Base-by-base conservation (phyloP, 2,329 filamentous ascomycete species). In the Plenodomus lindquistii region DNA sequence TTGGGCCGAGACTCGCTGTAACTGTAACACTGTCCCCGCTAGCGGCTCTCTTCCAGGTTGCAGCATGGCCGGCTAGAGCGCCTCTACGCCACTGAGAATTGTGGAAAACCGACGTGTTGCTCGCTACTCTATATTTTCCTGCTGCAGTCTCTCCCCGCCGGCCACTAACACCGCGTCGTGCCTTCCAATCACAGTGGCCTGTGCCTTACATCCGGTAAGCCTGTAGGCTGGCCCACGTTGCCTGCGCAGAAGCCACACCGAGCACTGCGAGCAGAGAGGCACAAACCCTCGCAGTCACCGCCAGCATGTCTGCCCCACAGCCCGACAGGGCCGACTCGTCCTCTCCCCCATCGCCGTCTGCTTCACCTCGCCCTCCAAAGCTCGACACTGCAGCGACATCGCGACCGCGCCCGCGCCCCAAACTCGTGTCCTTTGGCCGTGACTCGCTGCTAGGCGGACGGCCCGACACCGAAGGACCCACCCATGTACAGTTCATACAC, bases 351-450 rank as follows among this genome's bases (percentile, higher is more conserved):
- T 42, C 46, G 48, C 52, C 51, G 27, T 13, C 27, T 31, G 48
- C 51, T 40, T 55, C 51, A 22, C 58, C 49, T 34, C 46, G 51
- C 15, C 54, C 53, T 18, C 53, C 59, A 11, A 55, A 40, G 35
- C 48, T 61, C 44, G 59, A 64, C 50, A 57, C 59, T 27, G 27
- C 45, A 8, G 41, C 57, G n/a, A 51, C 46, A 27, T 54, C 51
- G 13, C 51, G 46, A 5, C 48, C 55, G 27, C 44, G 51, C 18
- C 46, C 63, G 7, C 57, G 65, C 34, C 66, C 65, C 35, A 73
- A 73, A 43, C 63, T 68, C 48, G 71, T 73, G 8, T 66, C 66
- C 9, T 73, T 73, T 52, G 58, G 64, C 40, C 65, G 63, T 50
- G 59, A 56, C 42, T 66, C 65, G 15, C 51, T 57, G 16, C 48